phyloP scores from a whole-genome alignment of 805 yeast genomes.

The Torulaspora indica region DNA sequence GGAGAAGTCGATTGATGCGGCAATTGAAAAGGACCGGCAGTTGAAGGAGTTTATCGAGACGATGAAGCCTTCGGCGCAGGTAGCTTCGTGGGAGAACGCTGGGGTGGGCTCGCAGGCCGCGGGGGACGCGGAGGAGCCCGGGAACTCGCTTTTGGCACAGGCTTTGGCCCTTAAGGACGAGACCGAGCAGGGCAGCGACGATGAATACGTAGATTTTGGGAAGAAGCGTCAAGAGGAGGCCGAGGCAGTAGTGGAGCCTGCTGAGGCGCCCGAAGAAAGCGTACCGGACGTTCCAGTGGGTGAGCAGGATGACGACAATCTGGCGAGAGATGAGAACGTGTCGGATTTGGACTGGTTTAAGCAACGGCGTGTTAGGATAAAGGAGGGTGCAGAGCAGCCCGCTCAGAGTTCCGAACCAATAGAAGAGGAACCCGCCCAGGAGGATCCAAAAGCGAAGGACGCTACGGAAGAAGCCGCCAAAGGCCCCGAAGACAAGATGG shows the following conservation, averaged over 20 bases:
- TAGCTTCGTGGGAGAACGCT: conserved; percentile 62
- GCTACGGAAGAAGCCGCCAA: conserved; percentile 8
- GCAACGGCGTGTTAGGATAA: conserved; percentile 66
- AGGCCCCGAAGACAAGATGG: conserved; percentile 42
- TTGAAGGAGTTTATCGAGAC: conserved; percentile 77
- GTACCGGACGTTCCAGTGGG: conserved; percentile 17
- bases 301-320: conserved; percentile 21
- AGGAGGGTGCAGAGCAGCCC: conserved; percentile 39
- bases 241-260: conserved; percentile 38
- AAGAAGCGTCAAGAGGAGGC: conserved; percentile 25
- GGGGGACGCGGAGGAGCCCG: conserved; percentile 35
- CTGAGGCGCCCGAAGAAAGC: conserved; percentile 19
- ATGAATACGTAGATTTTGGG: conserved; percentile 41
- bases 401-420: conserved; percentile 2
- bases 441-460: conserved; percentile 6
- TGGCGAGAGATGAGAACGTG: conserved; percentile 48
- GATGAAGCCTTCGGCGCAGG: conserved; percentile 69
- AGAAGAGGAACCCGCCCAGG: conserved; percentile 9
- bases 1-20: conserved; percentile 46
- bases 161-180: conserved; percentile 38
- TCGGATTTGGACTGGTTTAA: conserved; percentile 87
- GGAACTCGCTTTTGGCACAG: conserved; percentile 39
- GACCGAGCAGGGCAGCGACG: conserved; percentile 43
- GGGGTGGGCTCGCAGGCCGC: conserved; percentile 14
- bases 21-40: conserved; percentile 59